phyloP scores from a whole-genome alignment of 148 eudicot species.

The Amaranthus palmeri region DNA sequence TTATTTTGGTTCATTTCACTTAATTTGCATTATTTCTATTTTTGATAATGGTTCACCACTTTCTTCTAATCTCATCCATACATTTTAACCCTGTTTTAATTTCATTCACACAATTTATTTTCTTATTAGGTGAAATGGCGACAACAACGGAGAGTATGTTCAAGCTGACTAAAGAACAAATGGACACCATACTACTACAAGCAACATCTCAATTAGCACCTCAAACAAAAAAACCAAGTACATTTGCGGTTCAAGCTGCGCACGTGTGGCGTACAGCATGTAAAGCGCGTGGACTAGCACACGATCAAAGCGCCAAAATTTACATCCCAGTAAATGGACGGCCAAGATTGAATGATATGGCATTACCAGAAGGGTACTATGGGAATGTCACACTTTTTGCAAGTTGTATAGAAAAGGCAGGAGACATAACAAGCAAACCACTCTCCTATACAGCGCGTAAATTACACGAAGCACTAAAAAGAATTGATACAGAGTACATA shows the following conservation, averaged over 20 bases:
- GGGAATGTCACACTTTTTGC: conserved; percentile 30
- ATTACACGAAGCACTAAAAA: conserved; percentile 19
- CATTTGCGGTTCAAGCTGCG: conserved; percentile 24
- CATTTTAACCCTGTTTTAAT: no score
- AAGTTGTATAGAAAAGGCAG: conserved; percentile 22
- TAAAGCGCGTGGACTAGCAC: conserved; percentile 20
- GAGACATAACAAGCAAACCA: conserved; percentile 19
- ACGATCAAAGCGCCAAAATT: conserved; percentile 26
- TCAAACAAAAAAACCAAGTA: conserved; percentile 10
- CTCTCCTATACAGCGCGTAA: conserved; percentile 18
- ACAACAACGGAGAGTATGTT: not conserved
- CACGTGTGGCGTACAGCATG: conserved; percentile 29
- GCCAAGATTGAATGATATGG: conserved; percentile 20
- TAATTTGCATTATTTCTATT: no score
- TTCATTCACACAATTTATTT: no score
- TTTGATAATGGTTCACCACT: no score
- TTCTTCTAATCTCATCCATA: no score
- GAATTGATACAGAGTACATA: conserved; percentile 30
- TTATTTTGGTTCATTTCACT: no score
- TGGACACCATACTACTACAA: not conserved
- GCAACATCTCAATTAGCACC: not conserved
- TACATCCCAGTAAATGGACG: conserved; percentile 31
- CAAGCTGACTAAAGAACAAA: not conserved
- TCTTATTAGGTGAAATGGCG: not conserved
- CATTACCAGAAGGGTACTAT: conserved; percentile 25